These are phyloP conservation scores for Fragilariopsis cylindrus DNA, from an alignment of 108 stramenopile genomes.

Conservation along the genomic window DNA sequence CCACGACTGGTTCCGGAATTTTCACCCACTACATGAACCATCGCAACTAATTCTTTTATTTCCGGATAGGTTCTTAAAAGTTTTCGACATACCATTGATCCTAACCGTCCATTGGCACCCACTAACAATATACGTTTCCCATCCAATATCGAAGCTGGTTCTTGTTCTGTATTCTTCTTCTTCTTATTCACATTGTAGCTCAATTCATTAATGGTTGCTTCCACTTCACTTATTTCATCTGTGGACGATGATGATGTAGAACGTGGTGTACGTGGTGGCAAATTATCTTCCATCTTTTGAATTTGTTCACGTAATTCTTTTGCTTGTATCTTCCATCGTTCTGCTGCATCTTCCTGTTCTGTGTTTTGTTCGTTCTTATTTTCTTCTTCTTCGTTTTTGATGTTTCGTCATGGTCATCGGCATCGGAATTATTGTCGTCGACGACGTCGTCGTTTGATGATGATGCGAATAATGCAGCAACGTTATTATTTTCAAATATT, in stretches of 20 bases:
- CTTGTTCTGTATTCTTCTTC: constrained; percentile 3
- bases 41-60: constrained; percentile 69
- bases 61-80: constrained; percentile 68
- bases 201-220: not conserved
- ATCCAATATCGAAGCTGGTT: constrained; percentile 28
- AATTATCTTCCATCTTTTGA: constrained; percentile 53
- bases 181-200: constrained; percentile 17
- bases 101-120: constrained; percentile 83
- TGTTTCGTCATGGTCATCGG: not conserved
- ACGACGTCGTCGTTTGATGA: no score
- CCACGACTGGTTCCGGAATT: constrained; percentile 63
- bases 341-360: constrained; percentile 54
- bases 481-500: no score
- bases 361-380: constrained; percentile 22
- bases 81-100: constrained; percentile 76
- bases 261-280: constrained; percentile 35
- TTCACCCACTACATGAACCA: constrained; percentile 74
- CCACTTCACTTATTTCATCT: not conserved
- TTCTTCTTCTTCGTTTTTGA: not conserved
- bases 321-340: constrained; percentile 51
- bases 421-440: not conserved
- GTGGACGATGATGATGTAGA: not conserved
- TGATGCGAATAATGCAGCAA: no score
- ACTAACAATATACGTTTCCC: constrained; percentile 68
- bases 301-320: constrained; percentile 67